Percentiles rank a stretch among this genome's conserved stretches.
Evolutionary conservation across 805 yeast genomes (phyloP).

Genomic region (Yarrowia keelungensis): DNA sequence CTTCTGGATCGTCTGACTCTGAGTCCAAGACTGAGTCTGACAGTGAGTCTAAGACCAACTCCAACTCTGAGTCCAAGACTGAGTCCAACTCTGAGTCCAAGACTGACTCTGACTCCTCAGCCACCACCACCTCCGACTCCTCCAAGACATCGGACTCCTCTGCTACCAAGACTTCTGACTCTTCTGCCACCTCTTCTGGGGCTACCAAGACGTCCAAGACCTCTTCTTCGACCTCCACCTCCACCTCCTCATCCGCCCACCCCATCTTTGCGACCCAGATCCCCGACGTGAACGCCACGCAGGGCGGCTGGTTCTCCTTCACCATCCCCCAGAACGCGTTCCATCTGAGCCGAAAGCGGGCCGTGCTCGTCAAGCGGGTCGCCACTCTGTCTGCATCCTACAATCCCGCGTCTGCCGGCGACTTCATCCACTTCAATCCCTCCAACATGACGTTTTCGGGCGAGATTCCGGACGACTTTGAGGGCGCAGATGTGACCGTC

Average conservation of each 20-base stretch:
- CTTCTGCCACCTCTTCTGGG: neutral
- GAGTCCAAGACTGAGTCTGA: neutral
- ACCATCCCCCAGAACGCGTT: conserved; percentile 64
- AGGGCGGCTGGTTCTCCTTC: conserved; percentile 61
- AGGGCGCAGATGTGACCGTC: conserved; percentile 51
- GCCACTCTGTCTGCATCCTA: conserved; percentile 43
- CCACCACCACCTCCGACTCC: conserved; percentile 29
- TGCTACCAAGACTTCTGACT: neutral
- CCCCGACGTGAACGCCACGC: conserved; percentile 72
- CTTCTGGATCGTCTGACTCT: neutral
- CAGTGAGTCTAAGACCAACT: neutral
- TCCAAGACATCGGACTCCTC: neutral
- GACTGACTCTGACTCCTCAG: conserved; percentile 52
- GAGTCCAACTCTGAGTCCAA: conserved; percentile 50
- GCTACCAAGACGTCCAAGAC: conserved; percentile 1
- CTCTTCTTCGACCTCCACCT: neutral
- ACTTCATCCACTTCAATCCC: conserved; percentile 69
- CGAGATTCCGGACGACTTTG: conserved; percentile 60
- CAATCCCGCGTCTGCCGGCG: conserved; percentile 49
- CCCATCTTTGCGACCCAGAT: conserved; percentile 56
- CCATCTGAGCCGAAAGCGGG: conserved; percentile 56
- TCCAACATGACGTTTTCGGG: conserved; percentile 75
- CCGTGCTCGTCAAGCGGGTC: conserved; percentile 46
- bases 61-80: conserved; percentile 36
- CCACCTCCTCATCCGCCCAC: conserved; percentile 23